Conservation (phyloP, 352 stramenopile genomes). For the Thraustotheca clavata region DNA sequence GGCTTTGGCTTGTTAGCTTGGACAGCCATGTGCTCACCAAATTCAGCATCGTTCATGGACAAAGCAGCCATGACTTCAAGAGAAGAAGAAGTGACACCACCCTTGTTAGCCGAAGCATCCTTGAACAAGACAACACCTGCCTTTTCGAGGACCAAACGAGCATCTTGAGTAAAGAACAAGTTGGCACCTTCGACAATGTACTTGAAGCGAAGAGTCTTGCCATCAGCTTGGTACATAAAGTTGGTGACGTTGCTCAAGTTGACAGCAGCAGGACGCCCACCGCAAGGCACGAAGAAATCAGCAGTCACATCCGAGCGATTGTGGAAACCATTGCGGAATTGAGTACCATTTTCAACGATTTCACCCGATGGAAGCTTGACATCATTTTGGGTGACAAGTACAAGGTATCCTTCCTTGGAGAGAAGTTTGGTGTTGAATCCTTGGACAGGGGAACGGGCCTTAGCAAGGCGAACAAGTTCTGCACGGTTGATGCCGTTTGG, state of each 20-base stretch:
- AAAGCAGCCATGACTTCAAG: constrained; percentile 69
- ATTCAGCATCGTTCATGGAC: constrained; percentile 63
- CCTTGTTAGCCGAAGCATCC: constrained; percentile 91
- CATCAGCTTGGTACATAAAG: constrained; percentile 46
- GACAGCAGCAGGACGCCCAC: constrained; percentile 74
- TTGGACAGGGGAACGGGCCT: constrained; percentile 15
- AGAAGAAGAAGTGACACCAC: constrained; percentile 70
- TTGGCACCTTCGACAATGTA: constrained; percentile 83
- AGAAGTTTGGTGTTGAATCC: constrained; percentile 31
- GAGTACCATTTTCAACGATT: constrained; percentile 87
- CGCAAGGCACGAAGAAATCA: constrained; percentile 77
- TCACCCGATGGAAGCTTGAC: constrained; percentile 46
- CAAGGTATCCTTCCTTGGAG: constrained; percentile 20
- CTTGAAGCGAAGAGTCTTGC: constrained; percentile 64
- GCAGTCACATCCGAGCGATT: constrained; percentile 75
- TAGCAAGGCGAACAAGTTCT: constrained; percentile 24
- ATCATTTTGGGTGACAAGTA: constrained; percentile 23
- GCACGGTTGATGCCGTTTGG: constrained; percentile 22
- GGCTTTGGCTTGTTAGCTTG: constrained; percentile 44
- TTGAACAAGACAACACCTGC: constrained; percentile 95
- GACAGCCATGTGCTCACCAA: constrained; percentile 75
- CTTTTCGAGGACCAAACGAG: constrained; percentile 86
- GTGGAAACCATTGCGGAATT: constrained; percentile 97
- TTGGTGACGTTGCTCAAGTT: constrained; percentile 82
- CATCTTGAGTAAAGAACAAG: constrained; percentile 78